These are phyloP conservation scores for Bacidia rubella DNA, from an alignment of 495 filamentous ascomycete genomes.

Conservation along the genomic window DNA sequence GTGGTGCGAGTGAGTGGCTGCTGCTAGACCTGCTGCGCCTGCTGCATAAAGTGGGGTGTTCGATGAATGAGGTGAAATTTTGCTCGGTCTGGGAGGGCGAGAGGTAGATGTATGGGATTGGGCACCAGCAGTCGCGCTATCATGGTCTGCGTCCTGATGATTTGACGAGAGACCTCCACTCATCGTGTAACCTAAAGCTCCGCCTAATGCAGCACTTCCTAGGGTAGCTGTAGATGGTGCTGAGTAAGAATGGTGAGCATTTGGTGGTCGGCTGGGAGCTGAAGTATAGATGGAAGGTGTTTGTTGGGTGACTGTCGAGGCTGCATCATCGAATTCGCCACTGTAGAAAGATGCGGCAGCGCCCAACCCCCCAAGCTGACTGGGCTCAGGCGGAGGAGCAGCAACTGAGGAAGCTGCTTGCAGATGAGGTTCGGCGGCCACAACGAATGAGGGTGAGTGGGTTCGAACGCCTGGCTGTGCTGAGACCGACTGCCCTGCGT, in stretches of 20 bases:
- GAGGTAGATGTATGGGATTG: constrained; percentile 10
- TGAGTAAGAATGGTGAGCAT: constrained; percentile 16
- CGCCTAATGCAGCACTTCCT: constrained; percentile 33
- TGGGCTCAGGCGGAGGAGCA: constrained; percentile 39
- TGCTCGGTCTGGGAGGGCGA: constrained; percentile 23
- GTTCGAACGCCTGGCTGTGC: constrained; percentile 47
- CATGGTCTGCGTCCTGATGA: constrained; percentile 21
- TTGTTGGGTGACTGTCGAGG: constrained; percentile 5
- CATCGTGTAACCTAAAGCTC: constrained; percentile 37
- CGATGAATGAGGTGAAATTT: constrained; percentile 24
- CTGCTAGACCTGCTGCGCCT: constrained; percentile 35
- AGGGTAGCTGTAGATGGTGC: constrained; percentile 23
- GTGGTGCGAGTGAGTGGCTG: constrained; percentile 15
- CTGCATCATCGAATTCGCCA: constrained; percentile 9
- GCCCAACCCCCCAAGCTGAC: constrained; percentile 34
- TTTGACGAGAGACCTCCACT: constrained; percentile 27
- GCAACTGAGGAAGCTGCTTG: constrained; percentile 34
- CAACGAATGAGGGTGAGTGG: constrained; percentile 37
- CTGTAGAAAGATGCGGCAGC: constrained; percentile 37
- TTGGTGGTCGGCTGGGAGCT: constrained; percentile 5
- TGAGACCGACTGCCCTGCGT: constrained; percentile 49
- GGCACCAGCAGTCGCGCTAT: constrained; percentile 17
- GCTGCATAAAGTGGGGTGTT: constrained; percentile 33
- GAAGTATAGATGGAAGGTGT: neutral
- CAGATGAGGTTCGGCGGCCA: constrained; percentile 35